Base-by-base conservation (phyloP, 208 protist genomes). In the Angomonas deanei region DNA sequence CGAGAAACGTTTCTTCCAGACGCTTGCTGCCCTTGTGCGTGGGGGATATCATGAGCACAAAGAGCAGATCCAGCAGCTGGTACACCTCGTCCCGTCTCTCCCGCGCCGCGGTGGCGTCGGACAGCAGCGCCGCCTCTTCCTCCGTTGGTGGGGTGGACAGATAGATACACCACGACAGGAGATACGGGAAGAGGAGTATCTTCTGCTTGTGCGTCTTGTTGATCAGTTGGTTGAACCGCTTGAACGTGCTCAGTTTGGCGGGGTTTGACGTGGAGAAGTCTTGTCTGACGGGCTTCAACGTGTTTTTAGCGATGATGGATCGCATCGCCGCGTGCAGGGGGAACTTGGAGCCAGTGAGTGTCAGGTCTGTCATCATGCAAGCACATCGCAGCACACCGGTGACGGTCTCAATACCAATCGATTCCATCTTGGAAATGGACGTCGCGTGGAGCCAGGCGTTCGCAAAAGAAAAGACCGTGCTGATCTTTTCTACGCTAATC, bases 201-300 rank as follows among this genome's bases (percentile, higher is more conserved):
- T 86, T 87, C 58, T 93, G 89, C 60, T 95, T 95, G 46, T 85
- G 80, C 28, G 86, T 92, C 72, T 90, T 92, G 28, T 53, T 31
- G 19, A 93, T 71, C 8, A 88, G 72, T 11, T 42, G 30, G 57
- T 83, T 80, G 31, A 90, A 72, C 21, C 72, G 72, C 15, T 73
- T 74, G 28, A 93, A 86, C 39, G 72, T 54, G 1, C 71, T 63
- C 0, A 88, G 23, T 64, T 91, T 95, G 23, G 74, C 68, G 0
- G 81, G 89, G 38, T 72, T 68, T 15, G 72, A 23, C 0, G 72
- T 64, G 5, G 74, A 80, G 66, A 85, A 91, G 32, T 91, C 82
- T 23, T 64, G 61, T 3, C 89, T 80, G 11, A 92, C 49, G 36
- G 78, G 76, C 68, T 85, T 88, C 54, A 90, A 50, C n/a, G 77